These are phyloP conservation scores for Kalanchoe fedtschenkoi DNA, from an alignment of 164 flowering plant species.

Conservation along the genomic window DNA sequence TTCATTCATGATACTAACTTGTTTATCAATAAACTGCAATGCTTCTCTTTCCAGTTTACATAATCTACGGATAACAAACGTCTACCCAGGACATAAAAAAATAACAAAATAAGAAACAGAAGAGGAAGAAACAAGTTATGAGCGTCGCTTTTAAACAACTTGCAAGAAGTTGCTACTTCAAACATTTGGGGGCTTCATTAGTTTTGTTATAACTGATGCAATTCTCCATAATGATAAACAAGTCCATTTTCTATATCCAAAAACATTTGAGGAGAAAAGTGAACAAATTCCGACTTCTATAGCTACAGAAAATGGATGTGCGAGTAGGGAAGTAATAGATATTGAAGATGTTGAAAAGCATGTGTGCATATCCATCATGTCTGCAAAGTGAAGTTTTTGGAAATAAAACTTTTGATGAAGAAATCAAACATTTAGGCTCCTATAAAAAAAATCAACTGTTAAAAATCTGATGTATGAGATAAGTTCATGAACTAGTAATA, in stretches of 20 bases:
- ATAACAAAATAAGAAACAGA: background rate
- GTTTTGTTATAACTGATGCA: background rate
- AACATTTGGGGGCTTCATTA: background rate
- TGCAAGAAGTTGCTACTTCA: background rate
- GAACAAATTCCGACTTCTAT: background rate
- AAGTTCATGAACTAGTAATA: too few relatives aligned
- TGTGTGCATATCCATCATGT: too few relatives aligned
- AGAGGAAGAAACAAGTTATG: background rate
- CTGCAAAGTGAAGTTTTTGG: background rate
- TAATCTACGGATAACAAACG: conserved; percentile 74
- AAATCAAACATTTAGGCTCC: background rate
- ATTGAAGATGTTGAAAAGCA: too few relatives aligned
- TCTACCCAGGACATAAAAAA: conserved; percentile 27
- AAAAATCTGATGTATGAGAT: too few relatives aligned
- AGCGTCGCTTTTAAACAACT: background rate
- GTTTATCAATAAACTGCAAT: conserved; percentile 83
- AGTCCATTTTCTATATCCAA: too few relatives aligned
- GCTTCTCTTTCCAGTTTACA: conserved; percentile 81
- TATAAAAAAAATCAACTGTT: background rate
- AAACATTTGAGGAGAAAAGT: background rate
- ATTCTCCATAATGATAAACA: too few relatives aligned
- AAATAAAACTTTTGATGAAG: background rate
- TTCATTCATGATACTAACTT: conserved; percentile 96
- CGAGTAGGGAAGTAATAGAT: too few relatives aligned
- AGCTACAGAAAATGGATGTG: background rate